A percentile compares a stretch with the other conserved stretches of the same genome.
phyloP scores from a whole-genome alignment of 352 stramenopile species.

The Blastocystis sp. region DNA sequence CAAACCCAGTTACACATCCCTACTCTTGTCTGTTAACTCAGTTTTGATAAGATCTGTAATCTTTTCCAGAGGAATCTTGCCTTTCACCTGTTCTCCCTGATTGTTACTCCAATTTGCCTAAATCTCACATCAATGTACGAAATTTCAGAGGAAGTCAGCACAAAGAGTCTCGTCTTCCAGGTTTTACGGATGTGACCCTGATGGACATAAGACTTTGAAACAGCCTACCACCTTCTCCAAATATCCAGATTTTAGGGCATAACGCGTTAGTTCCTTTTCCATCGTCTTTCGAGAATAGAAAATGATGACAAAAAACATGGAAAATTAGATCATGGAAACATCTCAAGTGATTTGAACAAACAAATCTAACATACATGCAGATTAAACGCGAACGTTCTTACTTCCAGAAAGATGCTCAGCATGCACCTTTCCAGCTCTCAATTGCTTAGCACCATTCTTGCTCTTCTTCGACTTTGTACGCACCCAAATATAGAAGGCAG shows the following conservation, averaged over 20 bases:
- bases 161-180: slow-evolving; percentile 58
- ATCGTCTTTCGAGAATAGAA: background rate
- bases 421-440: slow-evolving; percentile 15
- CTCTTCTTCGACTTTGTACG: slow-evolving; percentile 57
- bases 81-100: slow-evolving; percentile 54
- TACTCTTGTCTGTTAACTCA: slow-evolving; percentile 31
- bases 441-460: slow-evolving; percentile 43
- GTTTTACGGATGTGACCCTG: slow-evolving; percentile 56
- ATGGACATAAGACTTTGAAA: background rate
- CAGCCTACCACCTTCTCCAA: slow-evolving; percentile 15
- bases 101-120: background rate
- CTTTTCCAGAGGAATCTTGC: slow-evolving; percentile 60
- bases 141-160: slow-evolving; percentile 55
- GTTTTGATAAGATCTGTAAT: slow-evolving; percentile 56
- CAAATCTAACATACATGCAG: background rate
- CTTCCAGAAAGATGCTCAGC: slow-evolving; percentile 45
- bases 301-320: background rate
- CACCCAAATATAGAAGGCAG: slow-evolving; percentile 47
- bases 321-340: background rate
- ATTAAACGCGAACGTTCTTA: slow-evolving; percentile 44
- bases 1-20: too few species aligned
- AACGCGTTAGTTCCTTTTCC: slow-evolving; percentile 51
- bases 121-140: slow-evolving; percentile 49
- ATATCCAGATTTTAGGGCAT: slow-evolving; percentile 48
- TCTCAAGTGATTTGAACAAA: background rate